Conservation (phyloP, 805 yeast genomes). For the Saturnispora saitoi region DNA sequence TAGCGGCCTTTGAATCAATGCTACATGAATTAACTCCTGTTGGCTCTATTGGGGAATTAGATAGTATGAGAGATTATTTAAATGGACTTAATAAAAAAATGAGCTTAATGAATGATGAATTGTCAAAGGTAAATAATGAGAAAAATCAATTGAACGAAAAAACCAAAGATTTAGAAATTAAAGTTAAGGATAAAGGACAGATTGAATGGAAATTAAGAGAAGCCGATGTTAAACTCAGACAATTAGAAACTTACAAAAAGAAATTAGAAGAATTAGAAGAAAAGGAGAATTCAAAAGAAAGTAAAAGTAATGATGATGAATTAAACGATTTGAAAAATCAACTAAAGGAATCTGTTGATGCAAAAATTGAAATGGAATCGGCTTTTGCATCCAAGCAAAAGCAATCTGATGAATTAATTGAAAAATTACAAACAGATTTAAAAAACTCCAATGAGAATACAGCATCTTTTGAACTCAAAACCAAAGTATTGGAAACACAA, state of each 20-base stretch:
- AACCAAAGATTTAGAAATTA: slow-evolving; percentile 9
- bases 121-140: slow-evolving; percentile 37
- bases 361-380: not conserved
- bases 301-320: not conserved
- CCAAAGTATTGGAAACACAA: slow-evolving; percentile 3
- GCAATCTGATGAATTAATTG: not conserved
- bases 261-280: not conserved
- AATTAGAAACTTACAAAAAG: not conserved
- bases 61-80: slow-evolving; percentile 60
- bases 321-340: slow-evolving; percentile 11
- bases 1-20: slow-evolving; percentile 56
- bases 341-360: not conserved
- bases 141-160: slow-evolving; percentile 13
- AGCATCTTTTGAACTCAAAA: not conserved
- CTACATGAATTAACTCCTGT: slow-evolving; percentile 77
- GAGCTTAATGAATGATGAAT: slow-evolving; percentile 53
- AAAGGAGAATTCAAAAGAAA: not conserved
- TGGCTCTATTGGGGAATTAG: slow-evolving; percentile 64
- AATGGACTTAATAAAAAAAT: slow-evolving; percentile 53
- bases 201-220: slow-evolving; percentile 27
- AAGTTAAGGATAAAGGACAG: slow-evolving; percentile 8
- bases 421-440: not conserved
- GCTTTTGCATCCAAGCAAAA: not conserved
- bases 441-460: not conserved
- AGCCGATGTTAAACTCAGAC: slow-evolving; percentile 9